phyloP scores from a whole-genome alignment of 148 eudicot species.

The Mesembryanthemum crystallinum region DNA sequence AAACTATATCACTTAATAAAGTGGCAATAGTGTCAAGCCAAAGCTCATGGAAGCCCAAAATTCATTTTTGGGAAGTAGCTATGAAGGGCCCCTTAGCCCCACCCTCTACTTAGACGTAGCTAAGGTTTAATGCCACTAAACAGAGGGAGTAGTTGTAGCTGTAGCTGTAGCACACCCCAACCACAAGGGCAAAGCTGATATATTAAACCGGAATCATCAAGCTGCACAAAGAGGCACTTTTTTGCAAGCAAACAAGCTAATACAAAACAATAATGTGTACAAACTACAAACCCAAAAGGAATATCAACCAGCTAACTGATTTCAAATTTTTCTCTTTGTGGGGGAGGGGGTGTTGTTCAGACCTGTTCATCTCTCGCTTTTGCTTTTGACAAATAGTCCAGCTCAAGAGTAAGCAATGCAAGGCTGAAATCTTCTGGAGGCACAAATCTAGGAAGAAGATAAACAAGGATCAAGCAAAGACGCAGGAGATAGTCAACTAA shows the following conservation, averaged over 20 bases:
- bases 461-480: conserved; percentile 2
- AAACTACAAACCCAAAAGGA: neutral
- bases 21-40: neutral
- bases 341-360: neutral
- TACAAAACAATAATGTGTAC: neutral
- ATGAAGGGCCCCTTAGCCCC: neutral
- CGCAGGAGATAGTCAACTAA: neutral
- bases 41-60: neutral
- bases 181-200: neutral
- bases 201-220: conserved; percentile 4
- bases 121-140: neutral
- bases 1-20: neutral
- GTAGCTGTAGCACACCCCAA: neutral
- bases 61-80: too few relatives aligned
- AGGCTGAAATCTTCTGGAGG: conserved; percentile 77
- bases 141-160: neutral
- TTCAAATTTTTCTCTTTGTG: too few relatives aligned
- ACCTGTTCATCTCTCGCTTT: conserved; percentile 71
- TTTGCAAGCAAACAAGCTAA: neutral
- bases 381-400: conserved; percentile 82
- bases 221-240: neutral
- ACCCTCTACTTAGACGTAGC: neutral
- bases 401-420: conserved; percentile 77
- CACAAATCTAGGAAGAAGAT: conserved; percentile 40
- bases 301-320: neutral